Conservation (phyloP, 2,329 filamentous ascomycete species). For the Botrytis tulipae region DNA sequence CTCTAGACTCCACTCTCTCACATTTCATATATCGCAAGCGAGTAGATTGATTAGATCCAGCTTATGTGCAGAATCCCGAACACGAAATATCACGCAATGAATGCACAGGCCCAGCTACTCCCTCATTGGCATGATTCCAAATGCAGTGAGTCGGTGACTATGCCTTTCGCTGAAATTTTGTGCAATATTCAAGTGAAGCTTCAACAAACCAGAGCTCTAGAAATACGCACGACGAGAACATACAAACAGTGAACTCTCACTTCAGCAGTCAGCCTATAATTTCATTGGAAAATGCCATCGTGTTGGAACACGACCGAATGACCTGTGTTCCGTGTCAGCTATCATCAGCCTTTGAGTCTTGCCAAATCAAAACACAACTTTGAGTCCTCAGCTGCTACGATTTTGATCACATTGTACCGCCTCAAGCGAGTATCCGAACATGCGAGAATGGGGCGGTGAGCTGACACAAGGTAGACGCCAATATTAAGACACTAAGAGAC, state of each 20-base stretch:
- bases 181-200: neutral
- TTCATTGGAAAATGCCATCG: conserved; percentile 6
- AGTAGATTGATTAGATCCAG: conserved; percentile 12
- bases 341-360: conserved; percentile 1
- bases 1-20: neutral
- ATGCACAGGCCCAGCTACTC: neutral
- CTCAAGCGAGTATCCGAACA: neutral
- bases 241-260: neutral
- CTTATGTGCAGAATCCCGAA: neutral
- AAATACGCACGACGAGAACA: conserved; percentile 1
- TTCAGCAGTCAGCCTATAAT: conserved; percentile 3
- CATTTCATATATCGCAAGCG: neutral
- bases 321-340: conserved; percentile 5
- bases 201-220: neutral
- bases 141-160: neutral
- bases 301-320: conserved; percentile 6
- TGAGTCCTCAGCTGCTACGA: neutral
- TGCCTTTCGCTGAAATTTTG: neutral
- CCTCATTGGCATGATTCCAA: neutral
- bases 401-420: conserved; percentile 1
- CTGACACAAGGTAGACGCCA: neutral
- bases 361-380: neutral
- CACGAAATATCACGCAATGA: conserved; percentile 5
- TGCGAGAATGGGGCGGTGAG: neutral
- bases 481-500: neutral